Conservation (phyloP, 495 filamentous ascomycete genomes). For the Cairneyella variabilis region DNA sequence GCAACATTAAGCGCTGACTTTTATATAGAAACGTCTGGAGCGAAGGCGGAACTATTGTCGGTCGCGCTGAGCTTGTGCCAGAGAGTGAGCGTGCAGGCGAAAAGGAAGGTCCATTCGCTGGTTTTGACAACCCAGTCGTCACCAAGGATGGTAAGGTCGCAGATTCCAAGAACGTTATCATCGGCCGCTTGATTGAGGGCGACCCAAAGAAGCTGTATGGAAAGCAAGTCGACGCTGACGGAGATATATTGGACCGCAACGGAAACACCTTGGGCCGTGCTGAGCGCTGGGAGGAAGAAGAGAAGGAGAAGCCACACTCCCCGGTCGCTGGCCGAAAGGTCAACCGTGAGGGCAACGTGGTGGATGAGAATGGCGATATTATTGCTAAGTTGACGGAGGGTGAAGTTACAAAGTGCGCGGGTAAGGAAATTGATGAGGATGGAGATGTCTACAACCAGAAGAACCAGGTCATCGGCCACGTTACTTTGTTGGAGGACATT, state of each 20-base stretch:
- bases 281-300: constrained; percentile 46
- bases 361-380: constrained; percentile 47
- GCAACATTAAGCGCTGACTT: too few relatives aligned
- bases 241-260: constrained; percentile 44
- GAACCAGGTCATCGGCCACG: constrained; percentile 75
- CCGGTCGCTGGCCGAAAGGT: constrained; percentile 75
- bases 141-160: constrained; percentile 62
- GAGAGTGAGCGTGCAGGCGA: constrained; percentile 39
- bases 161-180: constrained; percentile 59
- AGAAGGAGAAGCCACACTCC: constrained; percentile 50
- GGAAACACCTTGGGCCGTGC: constrained; percentile 60
- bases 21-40: constrained; percentile 64
- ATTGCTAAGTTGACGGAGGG: constrained; percentile 77
- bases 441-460: constrained; percentile 82
- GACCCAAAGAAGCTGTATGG: constrained; percentile 64
- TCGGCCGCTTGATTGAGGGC: constrained; percentile 61
- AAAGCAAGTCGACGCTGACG: constrained; percentile 64
- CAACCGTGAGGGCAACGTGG: constrained; percentile 72
- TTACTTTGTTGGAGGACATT: constrained; percentile 73
- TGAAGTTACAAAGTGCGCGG: constrained; percentile 62
- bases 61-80: constrained; percentile 64
- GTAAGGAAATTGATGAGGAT: constrained; percentile 81
- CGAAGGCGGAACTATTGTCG: constrained; percentile 66
- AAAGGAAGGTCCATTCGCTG: constrained; percentile 60
- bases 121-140: constrained; percentile 64